Base-by-base conservation (phyloP, 23 red algal genomes). In the Gracilaria vermiculophylla region DNA sequence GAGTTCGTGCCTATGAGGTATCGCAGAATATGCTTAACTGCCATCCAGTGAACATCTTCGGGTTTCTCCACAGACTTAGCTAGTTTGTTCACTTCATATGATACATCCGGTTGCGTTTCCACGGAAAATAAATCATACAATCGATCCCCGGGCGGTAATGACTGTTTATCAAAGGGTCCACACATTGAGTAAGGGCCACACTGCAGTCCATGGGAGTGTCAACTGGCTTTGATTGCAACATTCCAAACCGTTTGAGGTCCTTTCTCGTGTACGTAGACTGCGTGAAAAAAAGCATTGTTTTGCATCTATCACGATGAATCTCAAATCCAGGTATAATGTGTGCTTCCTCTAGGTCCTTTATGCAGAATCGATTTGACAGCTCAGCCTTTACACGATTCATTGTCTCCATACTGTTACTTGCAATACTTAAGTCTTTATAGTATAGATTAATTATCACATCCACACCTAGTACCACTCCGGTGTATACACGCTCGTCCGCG, bases 91-190 rank as follows among this genome's bases (percentile, higher is more conserved):
- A 88, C 64, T 53, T 1, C 83, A 73, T 40, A 76, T 17, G 32
- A 56, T 29, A 88, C 56, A 20, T 88, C 45, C 21, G 69, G 62
- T 12, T 40, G 61, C 51, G 83, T 88, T 19, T 67, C 62, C 3
- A 88, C 66, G n/a, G 60, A 64, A 27, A 88, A 64, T 88, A 53
- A 31, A 88, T 88, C 11, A 88, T 47, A 76, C 42, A 64, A 5
- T 44, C 66, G 53, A 88, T 88, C 37, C 21, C 83, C 15, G 44
- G 41, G 29, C 83, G 64, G 27, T 88, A 88, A 3, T 65, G 43
- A 13, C 57, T 62, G 0, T 44, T 40, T 16, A 8, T 15, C 49
- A 48, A 15, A 58, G 32, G 69, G 21, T 76, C 0, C 12, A 29
- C 5, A 39, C 37, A 0, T 14, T 76, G 6, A 47, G 17, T 76